Conservation (phyloP, 352 stramenopile species). For the Peronospora farinosa region DNA sequence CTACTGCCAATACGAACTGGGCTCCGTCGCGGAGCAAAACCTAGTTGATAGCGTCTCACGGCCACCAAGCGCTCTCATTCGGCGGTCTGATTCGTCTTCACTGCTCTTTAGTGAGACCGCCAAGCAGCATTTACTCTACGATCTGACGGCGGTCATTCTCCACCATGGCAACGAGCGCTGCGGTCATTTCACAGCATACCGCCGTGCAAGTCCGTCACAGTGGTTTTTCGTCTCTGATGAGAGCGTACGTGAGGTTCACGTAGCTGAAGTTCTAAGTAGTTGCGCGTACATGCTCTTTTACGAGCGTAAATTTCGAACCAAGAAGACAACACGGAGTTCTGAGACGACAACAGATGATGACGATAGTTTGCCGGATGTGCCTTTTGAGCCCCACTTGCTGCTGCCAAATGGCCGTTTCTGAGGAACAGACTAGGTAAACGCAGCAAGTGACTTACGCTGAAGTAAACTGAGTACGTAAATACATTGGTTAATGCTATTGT, state of each 20-base stretch:
- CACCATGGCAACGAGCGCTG: conserved; percentile 83
- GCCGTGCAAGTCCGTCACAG: conserved; percentile 41
- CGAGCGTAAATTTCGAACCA: conserved; percentile 58
- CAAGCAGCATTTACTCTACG: conserved; percentile 54
- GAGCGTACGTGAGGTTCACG: conserved; percentile 46
- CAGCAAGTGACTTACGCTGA: not conserved
- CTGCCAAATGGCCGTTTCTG: conserved; percentile 23
- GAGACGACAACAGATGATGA: conserved; percentile 38
- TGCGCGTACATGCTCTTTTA: conserved; percentile 90
- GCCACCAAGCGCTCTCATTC: conserved; percentile 10
- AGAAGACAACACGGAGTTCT: conserved; percentile 28
- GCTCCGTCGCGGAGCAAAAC: conserved; percentile 25
- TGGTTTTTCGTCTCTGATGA: conserved; percentile 88
- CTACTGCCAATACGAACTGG: conserved; percentile 64
- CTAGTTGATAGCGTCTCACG: conserved; percentile 3
- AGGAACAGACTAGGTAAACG: conserved; percentile 1
- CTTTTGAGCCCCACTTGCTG: conserved; percentile 39
- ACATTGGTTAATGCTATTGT: conserved; percentile 29
- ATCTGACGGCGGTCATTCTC: conserved; percentile 71
- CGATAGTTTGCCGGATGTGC: conserved; percentile 45
- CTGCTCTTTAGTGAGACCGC: conserved; percentile 8
- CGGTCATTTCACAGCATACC: conserved; percentile 84
- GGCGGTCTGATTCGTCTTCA: conserved; percentile 1
- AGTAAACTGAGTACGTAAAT: conserved; percentile 19
- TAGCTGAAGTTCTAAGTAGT: conserved; percentile 59